Percentiles rank a stretch among this genome's conserved stretches.
Conservation (phyloP, 306 rosid genomes). For the Gynostemma pentaphyllum region DNA sequence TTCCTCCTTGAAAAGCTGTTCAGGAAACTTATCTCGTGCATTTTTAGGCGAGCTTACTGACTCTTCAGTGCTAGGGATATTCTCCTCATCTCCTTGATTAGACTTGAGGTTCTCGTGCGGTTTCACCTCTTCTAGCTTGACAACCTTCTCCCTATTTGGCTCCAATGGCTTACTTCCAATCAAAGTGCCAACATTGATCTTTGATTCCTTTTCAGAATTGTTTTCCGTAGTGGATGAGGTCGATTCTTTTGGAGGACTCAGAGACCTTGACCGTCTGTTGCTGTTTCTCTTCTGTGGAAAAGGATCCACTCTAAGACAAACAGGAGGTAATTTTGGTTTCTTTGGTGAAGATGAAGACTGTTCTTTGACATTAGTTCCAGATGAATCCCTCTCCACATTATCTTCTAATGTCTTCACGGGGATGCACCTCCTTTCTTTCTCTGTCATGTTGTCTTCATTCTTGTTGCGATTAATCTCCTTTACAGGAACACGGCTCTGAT, state of each 20-base stretch:
- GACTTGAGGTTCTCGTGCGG: constrained; percentile 10
- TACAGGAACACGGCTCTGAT: constrained; percentile 16
- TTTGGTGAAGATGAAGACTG: constrained; percentile 29
- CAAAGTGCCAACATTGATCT: background rate
- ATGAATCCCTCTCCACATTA: constrained; percentile 7
- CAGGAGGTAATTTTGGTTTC: constrained; percentile 52
- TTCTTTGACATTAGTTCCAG: constrained; percentile 1
- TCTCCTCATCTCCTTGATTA: background rate
- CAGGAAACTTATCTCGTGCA: background rate
- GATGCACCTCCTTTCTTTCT: constrained; percentile 10
- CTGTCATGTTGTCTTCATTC: constrained; percentile 13
- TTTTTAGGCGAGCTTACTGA: background rate
- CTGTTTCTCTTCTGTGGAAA: constrained; percentile 39
- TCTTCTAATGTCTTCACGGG: constrained; percentile 20
- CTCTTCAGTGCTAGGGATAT: background rate
- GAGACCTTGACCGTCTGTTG: constrained; percentile 36
- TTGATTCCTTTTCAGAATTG: background rate
- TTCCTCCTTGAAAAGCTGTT: background rate
- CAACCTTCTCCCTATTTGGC: constrained; percentile 9
- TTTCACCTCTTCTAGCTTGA: constrained; percentile 15
- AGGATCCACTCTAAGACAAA: constrained; percentile 77
- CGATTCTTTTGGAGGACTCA: constrained; percentile 14
- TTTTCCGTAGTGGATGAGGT: constrained; percentile 4
- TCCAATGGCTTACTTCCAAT: constrained; percentile 7
- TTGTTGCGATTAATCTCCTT: constrained; percentile 29